Conservation (phyloP, 306 rosid genomes). For the Sphenostylis stenocarpa region DNA sequence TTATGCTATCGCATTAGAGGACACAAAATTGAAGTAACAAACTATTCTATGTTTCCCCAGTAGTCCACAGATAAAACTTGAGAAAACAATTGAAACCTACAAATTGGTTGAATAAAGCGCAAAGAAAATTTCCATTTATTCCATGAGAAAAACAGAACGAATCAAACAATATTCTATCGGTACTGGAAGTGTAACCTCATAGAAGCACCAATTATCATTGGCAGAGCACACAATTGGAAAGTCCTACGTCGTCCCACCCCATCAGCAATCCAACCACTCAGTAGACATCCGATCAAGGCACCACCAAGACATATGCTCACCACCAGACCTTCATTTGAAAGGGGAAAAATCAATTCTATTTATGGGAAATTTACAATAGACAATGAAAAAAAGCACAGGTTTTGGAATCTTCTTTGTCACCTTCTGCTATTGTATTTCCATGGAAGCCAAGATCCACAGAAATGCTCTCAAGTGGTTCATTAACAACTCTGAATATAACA, state of each 20-base stretch:
- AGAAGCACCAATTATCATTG: conserved; percentile 89
- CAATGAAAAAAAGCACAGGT: conserved; percentile 23
- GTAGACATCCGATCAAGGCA: conserved; percentile 82
- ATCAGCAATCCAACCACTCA: conserved; percentile 97
- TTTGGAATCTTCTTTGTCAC: conserved; percentile 39
- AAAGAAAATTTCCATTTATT: not conserved
- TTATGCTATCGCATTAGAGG: not conserved
- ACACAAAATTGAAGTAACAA: not conserved
- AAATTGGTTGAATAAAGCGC: not conserved
- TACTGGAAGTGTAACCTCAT: conserved; percentile 59
- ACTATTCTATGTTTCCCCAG: not conserved
- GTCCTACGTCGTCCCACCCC: conserved; percentile 95
- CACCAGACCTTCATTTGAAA: conserved; percentile 73
- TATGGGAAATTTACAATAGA: conserved; percentile 16
- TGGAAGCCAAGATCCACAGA: conserved; percentile 88
- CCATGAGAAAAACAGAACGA: not conserved
- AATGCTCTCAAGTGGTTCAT: conserved; percentile 96
- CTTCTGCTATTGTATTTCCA: conserved; percentile 96
- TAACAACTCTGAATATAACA: conserved; percentile 69
- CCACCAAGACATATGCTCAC: conserved; percentile 97
- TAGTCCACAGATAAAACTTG: not conserved
- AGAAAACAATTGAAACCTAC: conserved; percentile 6
- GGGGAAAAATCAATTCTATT: conserved; percentile 13
- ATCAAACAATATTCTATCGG: conserved; percentile 17
- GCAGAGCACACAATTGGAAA: conserved; percentile 87